Evolutionary conservation across 2,329 filamentous ascomycete species (phyloP).

Genomic region (Cladophialophora exuberans): DNA sequence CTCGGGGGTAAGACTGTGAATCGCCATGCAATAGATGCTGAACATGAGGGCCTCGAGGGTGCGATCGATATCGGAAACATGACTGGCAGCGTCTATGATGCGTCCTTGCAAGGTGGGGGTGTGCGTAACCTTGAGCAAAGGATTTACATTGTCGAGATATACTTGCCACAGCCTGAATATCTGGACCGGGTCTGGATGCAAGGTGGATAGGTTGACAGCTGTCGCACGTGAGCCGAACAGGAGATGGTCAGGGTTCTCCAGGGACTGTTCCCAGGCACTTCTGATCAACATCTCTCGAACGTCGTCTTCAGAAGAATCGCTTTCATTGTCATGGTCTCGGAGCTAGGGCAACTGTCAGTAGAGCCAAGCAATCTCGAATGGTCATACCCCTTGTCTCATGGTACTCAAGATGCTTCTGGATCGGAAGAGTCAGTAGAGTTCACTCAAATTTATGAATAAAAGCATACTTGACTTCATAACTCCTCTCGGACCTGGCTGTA

Average conservation of each 20-base stretch:
- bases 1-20: constrained; percentile 57
- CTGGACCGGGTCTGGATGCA: constrained; percentile 55
- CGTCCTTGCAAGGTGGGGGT: constrained; percentile 65
- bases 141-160: constrained; percentile 72
- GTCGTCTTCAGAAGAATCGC: constrained; percentile 40
- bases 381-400: constrained; percentile 48
- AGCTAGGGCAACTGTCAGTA: constrained; percentile 35
- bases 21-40: constrained; percentile 65
- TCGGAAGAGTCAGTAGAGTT: constrained; percentile 34
- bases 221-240: constrained; percentile 54
- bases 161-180: constrained; percentile 61
- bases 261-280: constrained; percentile 51
- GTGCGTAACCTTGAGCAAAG: constrained; percentile 69
- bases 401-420: constrained; percentile 52
- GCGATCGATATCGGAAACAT: constrained; percentile 57
- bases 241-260: constrained; percentile 51
- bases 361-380: constrained; percentile 1
- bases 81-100: constrained; percentile 64
- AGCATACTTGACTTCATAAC: constrained; percentile 40
- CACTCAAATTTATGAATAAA: constrained; percentile 1
- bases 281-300: constrained; percentile 44
- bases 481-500: constrained; percentile 35
- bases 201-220: constrained; percentile 48
- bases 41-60: constrained; percentile 71
- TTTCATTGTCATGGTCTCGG: constrained; percentile 35